These are phyloP conservation scores for Trichophyton mentagrophytes DNA, from an alignment of 2,329 filamentous ascomycete genomes.

Conservation along the genomic window DNA sequence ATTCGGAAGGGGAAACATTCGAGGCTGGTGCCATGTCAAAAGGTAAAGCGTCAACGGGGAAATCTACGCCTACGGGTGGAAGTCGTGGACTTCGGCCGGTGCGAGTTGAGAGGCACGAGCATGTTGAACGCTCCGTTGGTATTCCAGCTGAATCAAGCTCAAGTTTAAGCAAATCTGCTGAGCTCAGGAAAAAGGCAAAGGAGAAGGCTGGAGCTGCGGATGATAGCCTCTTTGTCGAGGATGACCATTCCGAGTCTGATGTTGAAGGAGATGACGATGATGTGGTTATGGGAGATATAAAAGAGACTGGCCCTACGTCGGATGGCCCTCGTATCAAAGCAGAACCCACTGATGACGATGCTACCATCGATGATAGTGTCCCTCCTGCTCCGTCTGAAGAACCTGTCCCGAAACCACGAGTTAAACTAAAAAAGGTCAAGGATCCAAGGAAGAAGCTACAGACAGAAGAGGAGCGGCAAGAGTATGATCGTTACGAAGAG, in stretches of 20 bases:
- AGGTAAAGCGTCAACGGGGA: slow-evolving; percentile 17
- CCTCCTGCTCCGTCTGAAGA: slow-evolving; percentile 19
- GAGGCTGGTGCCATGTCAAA: slow-evolving; percentile 23
- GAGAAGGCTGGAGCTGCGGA: slow-evolving; percentile 21
- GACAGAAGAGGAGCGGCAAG: slow-evolving; percentile 31
- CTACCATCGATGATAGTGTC: slow-evolving; percentile 24
- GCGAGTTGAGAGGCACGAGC: slow-evolving; percentile 43
- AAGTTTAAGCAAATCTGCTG: slow-evolving; percentile 34
- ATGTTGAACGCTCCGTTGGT: slow-evolving; percentile 41
- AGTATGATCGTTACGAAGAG: slow-evolving; percentile 30
- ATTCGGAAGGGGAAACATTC: slow-evolving; percentile 35
- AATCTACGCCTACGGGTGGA: slow-evolving; percentile 5
- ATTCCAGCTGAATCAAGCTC: slow-evolving; percentile 44
- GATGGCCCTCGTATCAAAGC: slow-evolving; percentile 37
- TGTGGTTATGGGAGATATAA: slow-evolving; percentile 30
- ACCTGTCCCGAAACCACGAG: slow-evolving; percentile 2
- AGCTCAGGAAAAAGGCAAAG: slow-evolving; percentile 26
- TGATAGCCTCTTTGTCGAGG: slow-evolving; percentile 23
- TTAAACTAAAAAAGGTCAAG: slow-evolving; percentile 15
- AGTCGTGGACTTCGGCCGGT: slow-evolving; percentile 36
- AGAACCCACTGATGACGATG: slow-evolving; percentile 41
- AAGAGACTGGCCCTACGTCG: slow-evolving; percentile 27
- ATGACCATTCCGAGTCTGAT: slow-evolving; percentile 18
- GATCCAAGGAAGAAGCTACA: slow-evolving; percentile 27
- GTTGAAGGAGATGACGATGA: slow-evolving; percentile 26